Evolutionary conservation across 371 early-diverging fungal genomes (phyloP), one percentile per base, ranked within the genome.

Genomic region (Apophysomyces trapeziformis): DNA sequence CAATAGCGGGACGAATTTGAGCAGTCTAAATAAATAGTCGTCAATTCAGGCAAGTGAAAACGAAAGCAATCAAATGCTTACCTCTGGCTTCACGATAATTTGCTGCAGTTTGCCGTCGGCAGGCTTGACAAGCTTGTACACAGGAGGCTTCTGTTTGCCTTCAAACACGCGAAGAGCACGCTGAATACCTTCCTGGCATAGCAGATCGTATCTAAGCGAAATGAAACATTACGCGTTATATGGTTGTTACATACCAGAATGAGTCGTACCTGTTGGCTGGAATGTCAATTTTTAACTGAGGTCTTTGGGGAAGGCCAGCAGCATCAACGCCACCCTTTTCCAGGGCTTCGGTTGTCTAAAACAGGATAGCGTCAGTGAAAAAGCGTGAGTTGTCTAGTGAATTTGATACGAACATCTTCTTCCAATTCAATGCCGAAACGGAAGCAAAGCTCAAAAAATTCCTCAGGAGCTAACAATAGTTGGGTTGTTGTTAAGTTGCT

Each of bases 341-440:
- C 72, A 89, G 92, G 66, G 84, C 79, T 72, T 93, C 91, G 7
- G 95, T 90, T 46, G 94, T 94, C 96, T 95, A 73, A 8, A 26
- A 37, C 11, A 43, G 60, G 43, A 18, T 46, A 36, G 60, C 61
- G 46, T 44, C 45, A 58, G 36, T 39, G 57, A 21, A 66, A 68
- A 65, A 76, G 3, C 32, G 69, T 39, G 41, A 58, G 46, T 70
- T 13, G 41, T 37, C n/a, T 32, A 21, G 60, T 38, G 13, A 58
- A 36, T 64, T 26, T 26, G 21, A 32, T 32, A 71, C 85, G 74
- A 89, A 91, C 87, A 81, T 95, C 96, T 77, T 99, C 99, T 72
- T 99, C 99, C 38, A 99, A 87, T 86, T 99, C 99, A 72, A 99
- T 93, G 67, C 99, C 99, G 86, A 96, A 99, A 77, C 98, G 96